phyloP scores from a whole-genome alignment of 768 basidiomycete genomes.

The Mycena galericulata region DNA sequence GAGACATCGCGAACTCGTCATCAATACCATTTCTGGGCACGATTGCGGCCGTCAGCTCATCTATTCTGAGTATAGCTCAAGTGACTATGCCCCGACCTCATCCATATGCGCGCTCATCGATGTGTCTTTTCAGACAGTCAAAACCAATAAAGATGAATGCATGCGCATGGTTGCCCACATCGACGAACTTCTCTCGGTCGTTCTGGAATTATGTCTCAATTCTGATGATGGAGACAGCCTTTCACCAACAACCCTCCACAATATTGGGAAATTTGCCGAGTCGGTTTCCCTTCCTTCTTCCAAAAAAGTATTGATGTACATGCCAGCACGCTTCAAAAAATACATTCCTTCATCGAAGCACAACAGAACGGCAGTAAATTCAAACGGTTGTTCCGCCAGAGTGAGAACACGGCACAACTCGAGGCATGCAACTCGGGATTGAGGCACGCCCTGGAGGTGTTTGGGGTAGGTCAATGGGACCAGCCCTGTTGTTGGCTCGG shows the following conservation, averaged over 20 bases:
- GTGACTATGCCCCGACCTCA: background rate
- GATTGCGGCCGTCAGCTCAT: conserved; percentile 23
- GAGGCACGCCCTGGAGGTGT: conserved; percentile 10
- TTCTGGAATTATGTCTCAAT: conserved; percentile 6
- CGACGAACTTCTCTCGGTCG: conserved; percentile 21
- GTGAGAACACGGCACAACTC: conserved; percentile 20
- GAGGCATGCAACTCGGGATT: conserved; percentile 19
- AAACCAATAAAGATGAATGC: conserved; percentile 22
- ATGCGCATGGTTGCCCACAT: conserved; percentile 13
- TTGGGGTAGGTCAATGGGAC: conserved; percentile 14
- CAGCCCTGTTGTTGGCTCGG: too few species aligned
- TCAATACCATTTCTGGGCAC: conserved; percentile 17
- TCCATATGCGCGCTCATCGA: background rate
- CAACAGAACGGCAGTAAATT: conserved; percentile 20
- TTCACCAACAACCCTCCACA: conserved; percentile 9
- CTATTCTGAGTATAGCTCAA: conserved; percentile 12
- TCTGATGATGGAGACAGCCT: background rate
- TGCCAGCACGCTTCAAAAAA: conserved; percentile 29
- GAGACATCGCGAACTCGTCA: conserved; percentile 7
- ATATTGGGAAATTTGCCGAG: conserved; percentile 23
- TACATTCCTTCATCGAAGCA: conserved; percentile 10
- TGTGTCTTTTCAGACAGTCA: conserved; percentile 5
- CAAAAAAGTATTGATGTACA: background rate
- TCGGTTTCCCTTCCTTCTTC: background rate
- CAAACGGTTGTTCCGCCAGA: conserved; percentile 14